Evolutionary conservation across 2,329 filamentous ascomycete genomes (phyloP), one percentile per base, ranked within the genome.

Genomic region (Pseudogymnoascus pannorum): DNA sequence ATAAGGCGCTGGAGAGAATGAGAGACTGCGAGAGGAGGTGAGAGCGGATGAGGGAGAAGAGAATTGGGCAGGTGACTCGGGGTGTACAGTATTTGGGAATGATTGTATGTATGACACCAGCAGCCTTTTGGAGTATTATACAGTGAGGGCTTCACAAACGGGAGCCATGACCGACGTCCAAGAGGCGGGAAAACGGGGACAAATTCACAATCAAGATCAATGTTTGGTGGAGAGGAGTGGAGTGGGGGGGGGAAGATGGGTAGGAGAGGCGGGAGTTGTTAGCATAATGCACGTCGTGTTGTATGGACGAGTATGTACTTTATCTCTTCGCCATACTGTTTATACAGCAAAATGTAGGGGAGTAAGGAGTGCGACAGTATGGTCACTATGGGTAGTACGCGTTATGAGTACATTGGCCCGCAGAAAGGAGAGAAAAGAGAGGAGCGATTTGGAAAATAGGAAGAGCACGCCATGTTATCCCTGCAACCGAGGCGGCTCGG

Each of bases 391-490:
- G n/a, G n/a, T n/a, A 44, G 44, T 54, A 54, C 48, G 48, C 48
- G 48, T 54, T 54, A 31, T 54, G 26, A 54, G 48, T 31, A 31
- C 48, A 54, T 54, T 31, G 24, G 48, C 48, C 48, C 48, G 48
- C 48, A 54, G 18, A 31, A 54, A 54, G 1, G 5, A 54, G 26
- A 33, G 48, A 54, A 54, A 54, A 54, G 9, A 54, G 26, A 54
- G 48, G 48, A 54, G 26, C n/a, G 24, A n/a, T 31, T 54, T 31
- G 26, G 22, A 54, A 54, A 33, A 54, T 24, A 20, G 48, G 48
- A 33, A 54, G 48, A 54, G 48, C 48, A 54, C 48, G 48, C 48
- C 48, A 54, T 54, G 48, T 33, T 54, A 54, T 54, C 48, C 48
- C 48, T 54, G 48, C 48, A 54, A 54, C 9, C 48, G n/a, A 54